Base-by-base conservation (phyloP, 2,329 filamentous ascomycete species). In the Colletotrichum sp. region DNA sequence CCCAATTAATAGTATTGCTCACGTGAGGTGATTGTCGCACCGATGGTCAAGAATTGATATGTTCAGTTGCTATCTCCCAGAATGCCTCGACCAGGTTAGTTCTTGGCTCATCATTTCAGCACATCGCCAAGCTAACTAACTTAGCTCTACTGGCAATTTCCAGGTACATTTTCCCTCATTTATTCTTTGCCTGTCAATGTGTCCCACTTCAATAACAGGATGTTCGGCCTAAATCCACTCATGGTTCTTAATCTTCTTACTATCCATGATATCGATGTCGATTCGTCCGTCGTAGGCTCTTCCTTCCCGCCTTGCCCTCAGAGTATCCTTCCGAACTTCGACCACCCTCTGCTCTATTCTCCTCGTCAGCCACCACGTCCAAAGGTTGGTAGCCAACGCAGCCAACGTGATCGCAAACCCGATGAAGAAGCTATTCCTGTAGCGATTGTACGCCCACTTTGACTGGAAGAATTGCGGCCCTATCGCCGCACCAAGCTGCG, bases 31-130 rank as follows among this genome's bases (percentile, higher is more conserved):
- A 39, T 39, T 39, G 0, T 18, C 36, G 36, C 34, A 36, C 0
- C 0, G 34, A 36, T 36, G 34, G 34, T 2, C 0, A 36, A 36
- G 34, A 36, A 36, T 36, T 36, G 15, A 36, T 1, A 2, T 3
- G 34, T 16, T 16, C 1, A 36, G 7, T 36, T 36, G 34, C 36
- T 39, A 9, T 39, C 4, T 39, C 2, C 0, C 36, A 0, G 36
- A 39, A 39, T 0, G 36, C 36, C 36, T 39, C 36, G 15, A 39
- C 36, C 0, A 39, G 15, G 36, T 39, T 0, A 9, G 36, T 18
- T 39, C 36, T 39, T 39, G 0, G 0, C 0, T 18, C 36, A 0
- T 36, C 34, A 36, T 0, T 36, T 36, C 0, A 36, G 4, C 34
- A 36, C 34, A 36, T 36, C 34, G 0, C 7, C 34, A 36, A 36